These are phyloP conservation scores for Pseudopyricularia cyperi DNA, from an alignment of 2,329 filamentous ascomycete genomes.

Conservation along the genomic window DNA sequence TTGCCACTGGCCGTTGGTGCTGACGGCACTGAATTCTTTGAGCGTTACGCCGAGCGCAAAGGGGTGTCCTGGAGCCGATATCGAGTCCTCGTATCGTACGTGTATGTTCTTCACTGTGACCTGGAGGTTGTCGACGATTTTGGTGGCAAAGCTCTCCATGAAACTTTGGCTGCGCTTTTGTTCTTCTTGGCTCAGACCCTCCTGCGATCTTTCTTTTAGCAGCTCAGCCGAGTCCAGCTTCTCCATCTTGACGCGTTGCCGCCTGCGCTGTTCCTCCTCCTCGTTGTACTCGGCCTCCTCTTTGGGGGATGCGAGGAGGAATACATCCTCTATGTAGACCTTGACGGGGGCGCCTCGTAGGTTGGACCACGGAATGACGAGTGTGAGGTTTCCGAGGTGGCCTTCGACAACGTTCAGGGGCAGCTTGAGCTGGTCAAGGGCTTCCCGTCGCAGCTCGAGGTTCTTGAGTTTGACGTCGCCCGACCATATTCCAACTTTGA, in stretches of 20 bases:
- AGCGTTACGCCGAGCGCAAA: slow-evolving; percentile 88
- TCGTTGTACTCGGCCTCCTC: slow-evolving; percentile 90
- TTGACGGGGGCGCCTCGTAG: slow-evolving; percentile 87
- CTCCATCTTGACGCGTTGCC: slow-evolving; percentile 94
- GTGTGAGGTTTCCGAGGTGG: slow-evolving; percentile 79
- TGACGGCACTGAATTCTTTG: slow-evolving; percentile 93
- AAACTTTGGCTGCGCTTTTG: slow-evolving; percentile 98
- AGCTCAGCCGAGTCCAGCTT: slow-evolving; percentile 94
- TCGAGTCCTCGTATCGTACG: slow-evolving; percentile 93
- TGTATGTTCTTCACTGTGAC: slow-evolving; percentile 98
- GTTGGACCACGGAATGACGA: slow-evolving; percentile 97
- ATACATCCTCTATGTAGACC: slow-evolving; percentile 94
- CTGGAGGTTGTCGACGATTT: slow-evolving; percentile 97
- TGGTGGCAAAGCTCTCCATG: slow-evolving; percentile 84
- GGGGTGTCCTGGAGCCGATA: slow-evolving; percentile 87
- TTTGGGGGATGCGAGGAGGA: slow-evolving; percentile 84
- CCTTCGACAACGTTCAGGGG: slow-evolving; percentile 95
- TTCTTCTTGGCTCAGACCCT: slow-evolving; percentile 87
- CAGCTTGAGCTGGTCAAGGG: slow-evolving; percentile 90
- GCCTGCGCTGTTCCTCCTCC: slow-evolving; percentile 77
- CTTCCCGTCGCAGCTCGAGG: slow-evolving; percentile 84
- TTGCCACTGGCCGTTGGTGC: slow-evolving; percentile 88
- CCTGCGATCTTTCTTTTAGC: slow-evolving; percentile 80
- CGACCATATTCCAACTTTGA: slow-evolving; percentile 98
- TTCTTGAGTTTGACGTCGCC: slow-evolving; percentile 93